phyloP scores from a whole-genome alignment of 2,329 filamentous ascomycete species.

The Colletotrichum sp. region DNA sequence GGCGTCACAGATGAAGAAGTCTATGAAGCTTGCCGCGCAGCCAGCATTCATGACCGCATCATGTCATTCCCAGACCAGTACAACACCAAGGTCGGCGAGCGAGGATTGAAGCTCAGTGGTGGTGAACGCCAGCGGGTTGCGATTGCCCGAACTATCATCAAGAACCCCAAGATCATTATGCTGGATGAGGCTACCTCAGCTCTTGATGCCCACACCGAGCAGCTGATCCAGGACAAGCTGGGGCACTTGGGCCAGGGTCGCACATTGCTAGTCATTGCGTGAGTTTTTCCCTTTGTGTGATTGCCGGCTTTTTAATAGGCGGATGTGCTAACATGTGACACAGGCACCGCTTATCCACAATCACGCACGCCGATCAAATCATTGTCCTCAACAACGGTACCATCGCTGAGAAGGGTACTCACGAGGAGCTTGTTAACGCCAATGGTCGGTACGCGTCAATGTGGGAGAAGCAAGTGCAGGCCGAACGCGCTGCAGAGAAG shows the following conservation, averaged over 20 bases:
- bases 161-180: slow-evolving; percentile 90
- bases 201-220: slow-evolving; percentile 89
- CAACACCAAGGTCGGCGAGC: slow-evolving; percentile 88
- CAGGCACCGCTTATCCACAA: slow-evolving; percentile 81
- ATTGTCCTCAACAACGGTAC: slow-evolving; percentile 78
- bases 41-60: slow-evolving; percentile 93
- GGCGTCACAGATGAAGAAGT: slow-evolving; percentile 81
- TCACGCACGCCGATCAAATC: slow-evolving; percentile 86
- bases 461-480: slow-evolving; percentile 88
- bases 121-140: slow-evolving; percentile 94
- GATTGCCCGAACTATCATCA: slow-evolving; percentile 91
- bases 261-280: slow-evolving; percentile 95
- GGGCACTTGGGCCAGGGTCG: slow-evolving; percentile 82
- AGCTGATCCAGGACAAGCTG: slow-evolving; percentile 89
- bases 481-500: slow-evolving; percentile 71
- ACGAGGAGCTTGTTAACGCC: slow-evolving; percentile 73
- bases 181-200: slow-evolving; percentile 93
- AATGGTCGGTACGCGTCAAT: slow-evolving; percentile 81
- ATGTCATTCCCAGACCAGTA: slow-evolving; percentile 88
- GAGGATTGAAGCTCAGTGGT: slow-evolving; percentile 84
- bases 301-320: slow-evolving; percentile 25
- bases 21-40: slow-evolving; percentile 80
- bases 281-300: slow-evolving; percentile 40
- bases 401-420: slow-evolving; percentile 79
- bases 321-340: slow-evolving; percentile 20